Evolutionary conservation across 495 filamentous ascomycete genomes (phyloP), one percentile per base, ranked within the genome.

Genomic region (Xylaria acuta): DNA sequence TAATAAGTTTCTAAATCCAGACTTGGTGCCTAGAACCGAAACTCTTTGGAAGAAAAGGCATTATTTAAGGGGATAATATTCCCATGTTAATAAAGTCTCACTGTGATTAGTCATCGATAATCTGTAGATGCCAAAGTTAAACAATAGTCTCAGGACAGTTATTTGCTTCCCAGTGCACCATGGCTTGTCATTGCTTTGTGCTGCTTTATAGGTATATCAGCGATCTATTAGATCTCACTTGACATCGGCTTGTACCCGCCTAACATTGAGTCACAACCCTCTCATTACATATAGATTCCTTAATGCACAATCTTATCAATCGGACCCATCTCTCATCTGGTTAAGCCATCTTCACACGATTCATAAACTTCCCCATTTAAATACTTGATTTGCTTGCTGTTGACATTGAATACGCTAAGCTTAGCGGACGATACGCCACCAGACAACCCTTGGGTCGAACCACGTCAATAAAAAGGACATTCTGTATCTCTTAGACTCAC

Each of bases 1-100:
- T 92, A 51, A 90, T 91, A 88, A 91, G 89, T 77, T 91, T 89
- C 73, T 92, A 84, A 40, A 70, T 40, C 5, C 0, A 59, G 27
- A 11, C 9, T 45, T 36, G 20, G n/a, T 32, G 5, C 43, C 27
- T 0, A 20, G 32, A 9, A 38, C 45, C 32, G 12, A 67, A 9
- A 2, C 36, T 25, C 32, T 27, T 40, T 20, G 32, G n/a, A 32
- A 59, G 34, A 32, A 22, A 59, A 1, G 12, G 32, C 34, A 38
- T 20, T 60, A 18, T 2, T 67, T 25, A 22, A 32, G 43, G 43
- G 25, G 32, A 36, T 18, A 7, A 40, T 7, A 38, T 60, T 40
- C 67, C 40, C 16, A 36, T 68, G 25, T 36, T 30, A 40, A 45
- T 69, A 47, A 49, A 47, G 41, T 16, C n/a, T 22, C 12, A 41